Percentiles rank a stretch among this genome's conserved stretches.
Evolutionary conservation across 768 basidiomycete genomes (phyloP).

Genomic region (Serendipita vermifera): DNA sequence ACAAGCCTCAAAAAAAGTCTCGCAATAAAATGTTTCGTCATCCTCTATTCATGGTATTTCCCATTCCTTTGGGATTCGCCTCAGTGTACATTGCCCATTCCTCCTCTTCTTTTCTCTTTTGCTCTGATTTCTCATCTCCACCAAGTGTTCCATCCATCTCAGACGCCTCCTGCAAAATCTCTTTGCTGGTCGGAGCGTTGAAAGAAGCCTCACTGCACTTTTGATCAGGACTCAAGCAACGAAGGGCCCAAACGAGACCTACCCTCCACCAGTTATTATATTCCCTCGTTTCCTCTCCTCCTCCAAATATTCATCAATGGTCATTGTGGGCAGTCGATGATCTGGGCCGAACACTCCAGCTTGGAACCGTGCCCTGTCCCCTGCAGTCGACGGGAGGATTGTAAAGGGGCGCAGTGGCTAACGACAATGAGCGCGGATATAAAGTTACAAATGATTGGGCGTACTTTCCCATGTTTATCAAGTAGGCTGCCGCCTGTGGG

Average conservation of each 20-base stretch:
- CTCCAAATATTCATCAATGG: slow-evolving; percentile 86
- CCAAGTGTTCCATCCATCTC: slow-evolving; percentile 70
- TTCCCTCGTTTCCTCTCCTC: slow-evolving; percentile 75
- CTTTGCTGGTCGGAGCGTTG: slow-evolving; percentile 53
- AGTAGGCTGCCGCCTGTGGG: slow-evolving; percentile 36
- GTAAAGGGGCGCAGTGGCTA: slow-evolving; percentile 88
- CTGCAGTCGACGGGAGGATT: slow-evolving; percentile 60
- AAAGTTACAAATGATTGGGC: slow-evolving; percentile 12
- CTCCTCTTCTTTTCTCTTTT: slow-evolving; percentile 74
- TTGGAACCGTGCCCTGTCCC: slow-evolving; percentile 59
- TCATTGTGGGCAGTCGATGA: slow-evolving; percentile 86
- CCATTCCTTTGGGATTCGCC: slow-evolving; percentile 74
- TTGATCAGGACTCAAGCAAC: background rate
- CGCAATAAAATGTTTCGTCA: slow-evolving; percentile 25
- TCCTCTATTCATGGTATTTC: slow-evolving; percentile 94
- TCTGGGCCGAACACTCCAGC: slow-evolving; percentile 72
- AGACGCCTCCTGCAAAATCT: slow-evolving; percentile 63
- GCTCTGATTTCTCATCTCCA: slow-evolving; percentile 57
- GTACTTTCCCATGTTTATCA: slow-evolving; percentile 64
- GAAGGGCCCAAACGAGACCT: slow-evolving; percentile 21
- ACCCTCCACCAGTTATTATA: slow-evolving; percentile 82
- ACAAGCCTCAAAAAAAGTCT: no score
- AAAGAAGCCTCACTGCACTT: slow-evolving; percentile 49
- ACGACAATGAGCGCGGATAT: slow-evolving; percentile 13
- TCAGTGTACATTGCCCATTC: slow-evolving; percentile 87